Base-by-base conservation (phyloP, 75 land plant genomes). In the Chamaecyparis obtusa region DNA sequence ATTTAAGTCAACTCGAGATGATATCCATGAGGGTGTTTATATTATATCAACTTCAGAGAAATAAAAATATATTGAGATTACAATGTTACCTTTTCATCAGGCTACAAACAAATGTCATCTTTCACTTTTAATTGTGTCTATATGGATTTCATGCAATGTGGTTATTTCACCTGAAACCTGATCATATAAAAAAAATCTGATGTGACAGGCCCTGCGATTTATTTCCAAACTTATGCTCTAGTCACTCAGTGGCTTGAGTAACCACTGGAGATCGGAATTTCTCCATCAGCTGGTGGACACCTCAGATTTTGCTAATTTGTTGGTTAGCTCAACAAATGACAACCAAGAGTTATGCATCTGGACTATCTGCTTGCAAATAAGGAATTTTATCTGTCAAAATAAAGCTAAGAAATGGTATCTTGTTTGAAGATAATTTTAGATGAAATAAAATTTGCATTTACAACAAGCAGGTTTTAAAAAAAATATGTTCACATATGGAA, bases 241-340 rank as follows among this genome's bases (percentile, higher is more conserved):
- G 7, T 43, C 21, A 24, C 24, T 80, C 49, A 80, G 3, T 80
- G 83, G 5, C 30, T 80, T 80, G 6, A 44, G 46, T 24, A 44
- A 27, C 3, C 48, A 33, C 2, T 1, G 76, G 2, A 72, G 43
- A 27, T 44, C 83, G 83, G 24, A 16, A 80, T 80, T 7, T 44
- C 83, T 43, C 83, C 33, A 17, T 86, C 82, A 89, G 83, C 86
- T 89, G 71, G 80, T 78, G 17, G 88, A 83, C 16, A 86, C 90
- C 72, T 87, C 85, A 46, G 85, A 39, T 69, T 24, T 84, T 14
- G 88, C 56, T 64, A 89, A 33, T 85, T 30, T 88, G 57, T 88
- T 89, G 37, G 90, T 89, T 9, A 89, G 36, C 75, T 84, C 90
- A 67, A 87, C 90, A 87, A 89, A 89, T 87, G 88, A 74, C 32